Evolutionary conservation across 1,139 yeast species (phyloP), one percentile per base, ranked within the genome.

Genomic region (Yamadazyma spencermartinsiae): DNA sequence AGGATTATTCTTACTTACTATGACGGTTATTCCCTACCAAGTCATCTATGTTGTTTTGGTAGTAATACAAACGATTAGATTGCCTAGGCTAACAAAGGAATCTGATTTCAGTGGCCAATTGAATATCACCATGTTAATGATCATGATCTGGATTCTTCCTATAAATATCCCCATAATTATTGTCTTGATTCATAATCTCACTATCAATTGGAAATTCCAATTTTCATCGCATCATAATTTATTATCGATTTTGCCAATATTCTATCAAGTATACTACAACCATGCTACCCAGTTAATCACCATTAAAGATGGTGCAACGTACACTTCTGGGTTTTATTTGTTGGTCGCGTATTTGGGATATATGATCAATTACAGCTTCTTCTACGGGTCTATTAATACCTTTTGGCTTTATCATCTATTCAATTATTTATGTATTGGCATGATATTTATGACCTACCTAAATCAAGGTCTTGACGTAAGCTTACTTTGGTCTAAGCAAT

Each of bases 171-270:
- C 94, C 0, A 79, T 82, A 1, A 56, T 85, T 20, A 65, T 84
- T 43, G 92, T 84, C 2, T 82, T 83, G 60, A 63, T 82, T 18
- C 90, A 84, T 53, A 83, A 85, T 54, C 63, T 83, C 43, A 72
- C 82, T 2, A 71, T 84, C 28, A 76, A 72, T 46, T 84, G 92
- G 90, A 74, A 68, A 38, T 83, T 89, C 0, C 86, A 90, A 16
- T 84, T 85, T 49, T 78, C 84, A 12, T 82, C 90, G 0, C 92
- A 84, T 55, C 92, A 84, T 55, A 84, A 84, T 52, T 64, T 82
- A 35, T 57, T 84, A 41, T 82, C 89, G 0, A 74, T 85, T 14
- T 57, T 81, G 10, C 90, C 92, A 1, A 76, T 82, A 1, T 65
- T 83, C 11, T 46, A 77, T 7, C 51, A 82, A 37, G 42, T 28